Evolutionary conservation across 23 red algal genomes (phyloP).

Genomic region (Chondrus crispus): DNA sequence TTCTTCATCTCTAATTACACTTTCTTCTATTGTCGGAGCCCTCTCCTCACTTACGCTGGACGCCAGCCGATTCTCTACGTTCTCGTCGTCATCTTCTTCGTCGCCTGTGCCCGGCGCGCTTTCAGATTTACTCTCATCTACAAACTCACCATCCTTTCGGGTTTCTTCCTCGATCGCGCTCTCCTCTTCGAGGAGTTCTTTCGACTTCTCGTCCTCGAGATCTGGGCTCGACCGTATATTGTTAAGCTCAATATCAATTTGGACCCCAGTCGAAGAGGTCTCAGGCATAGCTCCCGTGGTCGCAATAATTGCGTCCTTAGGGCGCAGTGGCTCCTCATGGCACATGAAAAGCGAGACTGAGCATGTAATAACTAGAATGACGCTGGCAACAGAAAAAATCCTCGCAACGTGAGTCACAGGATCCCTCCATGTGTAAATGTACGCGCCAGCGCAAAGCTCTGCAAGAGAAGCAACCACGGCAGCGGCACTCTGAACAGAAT

Average conservation of each 20-base stretch:
- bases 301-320: not conserved
- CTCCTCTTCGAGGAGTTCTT: not conserved
- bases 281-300: not conserved
- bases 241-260: not conserved
- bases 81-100: not conserved
- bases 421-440: conserved; percentile 60
- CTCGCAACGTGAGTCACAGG: conserved; percentile 50
- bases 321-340: conserved; percentile 27
- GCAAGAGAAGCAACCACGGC: conserved; percentile 66
- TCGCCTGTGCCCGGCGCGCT: not conserved
- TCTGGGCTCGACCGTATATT: not conserved
- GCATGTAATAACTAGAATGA: conserved; percentile 24
- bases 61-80: not conserved
- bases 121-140: not conserved
- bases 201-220: not conserved
- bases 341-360: conserved; percentile 46
- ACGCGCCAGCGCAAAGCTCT: conserved; percentile 57
- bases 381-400: conserved; percentile 37
- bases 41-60: not conserved
- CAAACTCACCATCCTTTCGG: not conserved
- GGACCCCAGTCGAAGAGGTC: not conserved
- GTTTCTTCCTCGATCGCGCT: not conserved
- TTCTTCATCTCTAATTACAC: too few relatives aligned
- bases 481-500: conserved; percentile 55
- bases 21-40: too few relatives aligned